Evolutionary conservation across 495 filamentous ascomycete genomes (phyloP).

Genomic region (Podospora anserina): DNA sequence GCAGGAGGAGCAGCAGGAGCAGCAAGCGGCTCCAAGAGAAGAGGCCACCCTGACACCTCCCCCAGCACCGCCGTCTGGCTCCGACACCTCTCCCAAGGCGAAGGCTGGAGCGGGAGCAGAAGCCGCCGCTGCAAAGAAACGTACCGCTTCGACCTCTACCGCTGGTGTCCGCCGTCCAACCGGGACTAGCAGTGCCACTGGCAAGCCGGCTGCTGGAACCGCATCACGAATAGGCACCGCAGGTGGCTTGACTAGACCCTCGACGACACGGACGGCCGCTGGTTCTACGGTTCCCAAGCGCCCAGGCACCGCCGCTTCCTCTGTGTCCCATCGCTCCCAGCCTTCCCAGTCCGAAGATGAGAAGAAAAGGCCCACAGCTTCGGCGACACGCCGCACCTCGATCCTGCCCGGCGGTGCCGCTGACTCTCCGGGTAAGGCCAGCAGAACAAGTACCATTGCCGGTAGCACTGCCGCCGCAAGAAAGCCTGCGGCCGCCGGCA

Average conservation of each 20-base stretch:
- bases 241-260: slow-evolving; percentile 35
- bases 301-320: slow-evolving; percentile 35
- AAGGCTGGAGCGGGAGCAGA: slow-evolving; percentile 29
- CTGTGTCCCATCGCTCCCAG: slow-evolving; percentile 38
- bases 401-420: slow-evolving; percentile 31
- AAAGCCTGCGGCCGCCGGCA: slow-evolving; percentile 37
- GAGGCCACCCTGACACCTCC: slow-evolving; percentile 24
- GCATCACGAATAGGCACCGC: slow-evolving; percentile 36
- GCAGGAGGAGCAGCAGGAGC: slow-evolving; percentile 29
- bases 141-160: slow-evolving; percentile 21
- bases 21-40: slow-evolving; percentile 14
- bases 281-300: slow-evolving; percentile 34
- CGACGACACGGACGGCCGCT: slow-evolving; percentile 36
- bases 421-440: slow-evolving; percentile 41
- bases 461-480: slow-evolving; percentile 39
- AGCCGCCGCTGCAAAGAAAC: slow-evolving; percentile 30
- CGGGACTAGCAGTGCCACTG: slow-evolving; percentile 25
- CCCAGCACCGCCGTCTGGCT: background rate
- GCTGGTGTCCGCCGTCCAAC: slow-evolving; percentile 18
- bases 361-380: slow-evolving; percentile 34
- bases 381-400: slow-evolving; percentile 42
- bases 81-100: slow-evolving; percentile 17
- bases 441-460: slow-evolving; percentile 29
- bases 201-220: slow-evolving; percentile 41
- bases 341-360: slow-evolving; percentile 50